Percentiles rank a stretch among this genome's conserved stretches.
These are phyloP conservation scores for Eucalyptus rudis DNA, from an alignment of 345 rosid genomes.

Conservation along the genomic window DNA sequence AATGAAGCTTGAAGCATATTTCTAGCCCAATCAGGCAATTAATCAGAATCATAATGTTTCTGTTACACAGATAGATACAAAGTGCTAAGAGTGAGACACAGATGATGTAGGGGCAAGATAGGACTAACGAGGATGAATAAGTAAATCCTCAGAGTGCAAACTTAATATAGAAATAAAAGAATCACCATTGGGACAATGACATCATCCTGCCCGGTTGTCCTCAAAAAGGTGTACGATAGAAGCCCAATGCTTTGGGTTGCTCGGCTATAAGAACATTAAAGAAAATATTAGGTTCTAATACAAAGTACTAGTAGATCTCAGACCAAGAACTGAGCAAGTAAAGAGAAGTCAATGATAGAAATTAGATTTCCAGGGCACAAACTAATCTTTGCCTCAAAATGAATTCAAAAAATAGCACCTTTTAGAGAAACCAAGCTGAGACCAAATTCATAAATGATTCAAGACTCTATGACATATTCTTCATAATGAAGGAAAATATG, in stretches of 20 bases:
- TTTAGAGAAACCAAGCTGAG: neutral
- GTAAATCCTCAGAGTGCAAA: neutral
- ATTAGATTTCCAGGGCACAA: neutral
- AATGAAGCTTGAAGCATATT: neutral
- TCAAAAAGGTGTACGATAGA: constrained; percentile 77
- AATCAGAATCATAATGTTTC: neutral
- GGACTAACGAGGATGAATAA: neutral
- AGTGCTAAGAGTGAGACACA: neutral
- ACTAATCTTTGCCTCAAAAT: neutral
- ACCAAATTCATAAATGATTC: neutral
- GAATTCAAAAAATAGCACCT: neutral
- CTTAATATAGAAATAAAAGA: neutral
- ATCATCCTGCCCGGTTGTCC: constrained; percentile 84
- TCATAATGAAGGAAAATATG: neutral
- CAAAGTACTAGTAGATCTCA: neutral
- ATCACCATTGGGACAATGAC: constrained; percentile 93
- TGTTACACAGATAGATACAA: neutral
- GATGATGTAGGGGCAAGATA: neutral
- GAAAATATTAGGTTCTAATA: neutral
- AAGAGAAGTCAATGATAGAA: neutral
- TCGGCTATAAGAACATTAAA: constrained; percentile 27
- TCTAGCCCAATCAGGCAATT: neutral
- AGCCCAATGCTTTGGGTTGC: constrained; percentile 88
- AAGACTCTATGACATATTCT: neutral
- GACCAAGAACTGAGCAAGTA: neutral